These are phyloP conservation scores for Aspergillus bertholletiae DNA, from an alignment of 495 filamentous ascomycete genomes.

Conservation along the genomic window DNA sequence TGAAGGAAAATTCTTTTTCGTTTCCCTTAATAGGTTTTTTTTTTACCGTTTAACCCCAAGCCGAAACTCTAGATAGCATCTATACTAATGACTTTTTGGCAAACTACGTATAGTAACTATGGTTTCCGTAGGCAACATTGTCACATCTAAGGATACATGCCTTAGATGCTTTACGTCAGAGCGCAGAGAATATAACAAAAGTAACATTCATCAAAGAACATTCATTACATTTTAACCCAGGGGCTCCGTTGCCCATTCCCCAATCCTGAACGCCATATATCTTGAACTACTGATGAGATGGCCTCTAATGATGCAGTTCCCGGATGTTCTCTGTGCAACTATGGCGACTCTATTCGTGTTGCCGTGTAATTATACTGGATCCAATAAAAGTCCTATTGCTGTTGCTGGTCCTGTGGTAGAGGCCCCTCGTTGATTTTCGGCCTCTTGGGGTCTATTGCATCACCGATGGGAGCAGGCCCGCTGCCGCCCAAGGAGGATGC, in stretches of 20 bases:
- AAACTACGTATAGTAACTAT: not conserved
- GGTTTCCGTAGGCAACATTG: not conserved
- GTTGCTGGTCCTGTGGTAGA: constrained; percentile 4
- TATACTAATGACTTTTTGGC: no score
- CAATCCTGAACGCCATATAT: not conserved
- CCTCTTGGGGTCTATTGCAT: constrained; percentile 35
- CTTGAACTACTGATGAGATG: not conserved
- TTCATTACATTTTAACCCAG: not conserved
- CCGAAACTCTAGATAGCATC: no score
- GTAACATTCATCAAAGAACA: not conserved
- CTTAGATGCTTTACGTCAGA: no score
- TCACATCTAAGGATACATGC: not conserved
- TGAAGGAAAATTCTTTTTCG: not conserved
- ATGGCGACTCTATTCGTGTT: not conserved
- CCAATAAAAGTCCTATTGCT: not conserved
- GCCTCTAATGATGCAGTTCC: not conserved
- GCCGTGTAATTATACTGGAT: not conserved
- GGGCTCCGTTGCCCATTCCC: not conserved
- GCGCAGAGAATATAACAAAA: not conserved
- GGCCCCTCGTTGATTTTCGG: constrained; percentile 10
- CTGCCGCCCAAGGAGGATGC: constrained; percentile 22
- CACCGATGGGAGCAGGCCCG: constrained; percentile 17
- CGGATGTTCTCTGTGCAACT: not conserved
- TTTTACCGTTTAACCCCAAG: no score
- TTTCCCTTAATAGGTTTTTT: no score